Evolutionary conservation across 1,284 basidiomycete genomes (phyloP).

Genomic region (Takashimella tepidaria): DNA sequence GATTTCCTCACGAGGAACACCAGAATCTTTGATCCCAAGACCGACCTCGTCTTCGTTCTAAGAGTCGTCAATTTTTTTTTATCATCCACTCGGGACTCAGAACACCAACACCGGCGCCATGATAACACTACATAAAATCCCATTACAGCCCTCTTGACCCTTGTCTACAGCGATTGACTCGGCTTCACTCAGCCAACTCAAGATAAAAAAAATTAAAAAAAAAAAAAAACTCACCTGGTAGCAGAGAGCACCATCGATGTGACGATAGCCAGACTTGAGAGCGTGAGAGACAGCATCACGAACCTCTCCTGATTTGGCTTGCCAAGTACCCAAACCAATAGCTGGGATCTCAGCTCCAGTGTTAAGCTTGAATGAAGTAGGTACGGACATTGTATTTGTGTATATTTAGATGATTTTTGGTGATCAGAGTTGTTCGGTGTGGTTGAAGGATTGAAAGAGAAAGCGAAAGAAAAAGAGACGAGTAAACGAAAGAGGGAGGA

Average conservation of each 20-base stretch:
- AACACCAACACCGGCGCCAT: constrained; percentile 7
- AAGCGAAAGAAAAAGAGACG: background rate
- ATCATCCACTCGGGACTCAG: constrained; percentile 30
- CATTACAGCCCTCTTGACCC: no score
- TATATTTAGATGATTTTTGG: background rate
- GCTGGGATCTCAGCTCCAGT: constrained; percentile 62
- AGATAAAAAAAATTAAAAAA: no score
- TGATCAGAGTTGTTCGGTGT: background rate
- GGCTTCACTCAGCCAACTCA: no score
- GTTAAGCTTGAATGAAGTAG: constrained; percentile 60
- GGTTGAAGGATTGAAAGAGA: background rate
- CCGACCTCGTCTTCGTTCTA: constrained; percentile 81
- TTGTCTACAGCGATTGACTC: no score
- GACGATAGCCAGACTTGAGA: constrained; percentile 67
- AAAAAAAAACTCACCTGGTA: constrained; percentile 32
- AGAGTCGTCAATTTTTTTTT: background rate
- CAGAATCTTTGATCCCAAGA: constrained; percentile 69
- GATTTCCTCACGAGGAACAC: constrained; percentile 70
- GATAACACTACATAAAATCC: background rate
- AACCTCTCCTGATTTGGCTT: constrained; percentile 67
- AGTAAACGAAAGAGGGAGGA: background rate
- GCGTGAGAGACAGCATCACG: constrained; percentile 64
- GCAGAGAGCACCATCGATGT: constrained; percentile 72
- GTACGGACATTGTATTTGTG: constrained; percentile 38
- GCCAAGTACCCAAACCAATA: constrained; percentile 76